Evolutionary conservation across 1,139 yeast species (phyloP).

Genomic region (Pneumocystis canis): DNA sequence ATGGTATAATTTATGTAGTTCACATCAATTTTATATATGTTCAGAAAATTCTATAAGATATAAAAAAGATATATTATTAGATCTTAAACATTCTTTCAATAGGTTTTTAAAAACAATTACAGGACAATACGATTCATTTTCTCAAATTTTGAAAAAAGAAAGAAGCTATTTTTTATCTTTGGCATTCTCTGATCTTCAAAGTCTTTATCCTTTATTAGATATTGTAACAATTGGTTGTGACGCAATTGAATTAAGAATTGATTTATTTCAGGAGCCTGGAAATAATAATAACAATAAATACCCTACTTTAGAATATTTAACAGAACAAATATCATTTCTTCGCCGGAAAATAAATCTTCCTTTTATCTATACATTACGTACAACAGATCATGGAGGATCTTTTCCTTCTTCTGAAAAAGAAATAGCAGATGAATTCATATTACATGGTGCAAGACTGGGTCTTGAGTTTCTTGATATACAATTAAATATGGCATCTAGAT

Average conservation of each 20-base stretch:
- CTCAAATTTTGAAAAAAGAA: slow-evolving; percentile 31
- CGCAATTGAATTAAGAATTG: slow-evolving; percentile 77
- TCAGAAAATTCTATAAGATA: slow-evolving; percentile 19
- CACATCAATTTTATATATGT: slow-evolving; percentile 61
- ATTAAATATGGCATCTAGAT: slow-evolving; percentile 17
- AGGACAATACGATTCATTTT: slow-evolving; percentile 33
- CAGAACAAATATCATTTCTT: slow-evolving; percentile 57
- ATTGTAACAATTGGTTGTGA: slow-evolving; percentile 50
- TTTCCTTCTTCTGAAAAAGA: slow-evolving; percentile 45
- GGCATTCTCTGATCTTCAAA: slow-evolving; percentile 36
- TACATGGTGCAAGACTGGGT: slow-evolving; percentile 52
- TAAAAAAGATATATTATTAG: neutral
- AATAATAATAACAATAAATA: slow-evolving; percentile 23
- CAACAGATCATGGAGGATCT: slow-evolving; percentile 66
- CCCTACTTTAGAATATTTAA: slow-evolving; percentile 36
- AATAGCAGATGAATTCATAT: slow-evolving; percentile 37
- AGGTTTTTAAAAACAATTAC: slow-evolving; percentile 47
- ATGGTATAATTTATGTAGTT: slow-evolving; percentile 72
- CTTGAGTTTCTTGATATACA: slow-evolving; percentile 39
- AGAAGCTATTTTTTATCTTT: slow-evolving; percentile 63
- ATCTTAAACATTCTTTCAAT: slow-evolving; percentile 32
- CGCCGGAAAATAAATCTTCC: slow-evolving; percentile 58
- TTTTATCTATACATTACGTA: slow-evolving; percentile 66
- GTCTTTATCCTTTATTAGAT: slow-evolving; percentile 31
- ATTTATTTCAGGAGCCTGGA: slow-evolving; percentile 39